A percentile compares a stretch with the other conserved stretches of the same genome.
Conservation (phyloP, 768 basidiomycete species). For the Pulveroboletus sp. region DNA sequence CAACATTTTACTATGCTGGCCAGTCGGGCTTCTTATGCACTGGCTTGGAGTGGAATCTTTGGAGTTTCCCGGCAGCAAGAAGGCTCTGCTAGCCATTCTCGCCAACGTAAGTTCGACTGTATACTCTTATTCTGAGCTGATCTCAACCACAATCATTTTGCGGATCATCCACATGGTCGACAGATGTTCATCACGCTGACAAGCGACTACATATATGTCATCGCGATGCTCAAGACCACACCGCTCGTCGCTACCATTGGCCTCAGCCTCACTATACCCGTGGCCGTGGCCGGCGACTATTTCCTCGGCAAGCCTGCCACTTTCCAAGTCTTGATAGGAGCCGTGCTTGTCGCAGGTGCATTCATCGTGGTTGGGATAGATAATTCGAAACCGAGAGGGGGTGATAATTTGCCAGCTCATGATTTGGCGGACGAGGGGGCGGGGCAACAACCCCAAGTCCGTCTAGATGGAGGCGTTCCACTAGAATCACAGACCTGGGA, state of each 20-base stretch:
- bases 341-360: constrained; percentile 65
- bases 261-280: constrained; percentile 87
- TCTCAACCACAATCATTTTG: background rate
- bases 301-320: constrained; percentile 55
- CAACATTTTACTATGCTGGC: constrained; percentile 74
- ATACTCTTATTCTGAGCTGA: background rate
- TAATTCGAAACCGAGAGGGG: constrained; percentile 41
- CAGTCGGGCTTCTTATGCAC: constrained; percentile 74
- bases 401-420: constrained; percentile 1
- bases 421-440: constrained; percentile 2
- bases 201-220: constrained; percentile 81
- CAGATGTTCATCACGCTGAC: constrained; percentile 82
- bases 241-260: constrained; percentile 92
- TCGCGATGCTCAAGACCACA: constrained; percentile 96
- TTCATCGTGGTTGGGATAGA: constrained; percentile 73
- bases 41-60: constrained; percentile 67
- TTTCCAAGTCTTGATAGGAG: constrained; percentile 65
- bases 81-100: constrained; percentile 45
- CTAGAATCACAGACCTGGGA: constrained; percentile 5
- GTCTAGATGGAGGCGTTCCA: constrained; percentile 5
- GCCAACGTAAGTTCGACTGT: constrained; percentile 45
- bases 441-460: background rate
- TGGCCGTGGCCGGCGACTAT: constrained; percentile 82
- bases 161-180: background rate
- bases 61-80: constrained; percentile 55